Percentiles rank a stretch among this genome's conserved stretches.
These are phyloP conservation scores for Xerocomus minutiporus DNA, from an alignment of 1,284 basidiomycete species.

Conservation along the genomic window DNA sequence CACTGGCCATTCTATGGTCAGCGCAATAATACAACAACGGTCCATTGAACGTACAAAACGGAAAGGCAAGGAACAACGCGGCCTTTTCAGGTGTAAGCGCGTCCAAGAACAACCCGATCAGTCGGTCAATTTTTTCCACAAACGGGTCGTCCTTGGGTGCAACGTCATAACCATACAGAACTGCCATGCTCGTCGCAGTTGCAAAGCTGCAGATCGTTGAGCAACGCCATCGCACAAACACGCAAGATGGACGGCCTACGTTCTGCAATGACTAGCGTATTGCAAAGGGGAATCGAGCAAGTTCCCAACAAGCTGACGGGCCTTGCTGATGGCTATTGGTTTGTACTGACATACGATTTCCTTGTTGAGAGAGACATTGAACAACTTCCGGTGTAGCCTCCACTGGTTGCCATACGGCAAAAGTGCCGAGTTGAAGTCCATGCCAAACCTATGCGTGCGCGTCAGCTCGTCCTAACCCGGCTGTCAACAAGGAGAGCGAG, in stretches of 20 bases:
- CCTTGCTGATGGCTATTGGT: constrained; percentile 18
- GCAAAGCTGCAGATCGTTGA: constrained; percentile 19
- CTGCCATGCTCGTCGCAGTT: constrained; percentile 23
- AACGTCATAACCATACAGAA: constrained; percentile 27
- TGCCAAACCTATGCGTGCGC: constrained; percentile 24
- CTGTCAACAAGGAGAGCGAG: background rate
- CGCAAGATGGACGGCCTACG: constrained; percentile 13
- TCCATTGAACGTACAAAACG: constrained; percentile 20
- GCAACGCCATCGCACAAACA: background rate
- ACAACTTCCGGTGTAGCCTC: constrained; percentile 27
- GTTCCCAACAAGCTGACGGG: constrained; percentile 23
- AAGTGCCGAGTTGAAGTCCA: constrained; percentile 29
- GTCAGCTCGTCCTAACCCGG: constrained; percentile 1
- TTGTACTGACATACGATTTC: constrained; percentile 8
- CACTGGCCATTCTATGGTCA: constrained; percentile 21
- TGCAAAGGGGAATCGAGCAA: constrained; percentile 20
- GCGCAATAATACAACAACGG: constrained; percentile 13
- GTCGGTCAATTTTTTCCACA: constrained; percentile 20
- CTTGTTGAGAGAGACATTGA: constrained; percentile 18
- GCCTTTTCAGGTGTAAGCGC: constrained; percentile 25
- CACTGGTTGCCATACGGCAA: constrained; percentile 26
- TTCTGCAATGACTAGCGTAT: constrained; percentile 14
- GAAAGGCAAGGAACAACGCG: constrained; percentile 20
- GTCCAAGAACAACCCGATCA: constrained; percentile 9
- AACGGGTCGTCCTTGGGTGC: constrained; percentile 21